These are phyloP conservation scores for Pleurotus tuber-regium DNA, from an alignment of 768 basidiomycete genomes.

Conservation along the genomic window DNA sequence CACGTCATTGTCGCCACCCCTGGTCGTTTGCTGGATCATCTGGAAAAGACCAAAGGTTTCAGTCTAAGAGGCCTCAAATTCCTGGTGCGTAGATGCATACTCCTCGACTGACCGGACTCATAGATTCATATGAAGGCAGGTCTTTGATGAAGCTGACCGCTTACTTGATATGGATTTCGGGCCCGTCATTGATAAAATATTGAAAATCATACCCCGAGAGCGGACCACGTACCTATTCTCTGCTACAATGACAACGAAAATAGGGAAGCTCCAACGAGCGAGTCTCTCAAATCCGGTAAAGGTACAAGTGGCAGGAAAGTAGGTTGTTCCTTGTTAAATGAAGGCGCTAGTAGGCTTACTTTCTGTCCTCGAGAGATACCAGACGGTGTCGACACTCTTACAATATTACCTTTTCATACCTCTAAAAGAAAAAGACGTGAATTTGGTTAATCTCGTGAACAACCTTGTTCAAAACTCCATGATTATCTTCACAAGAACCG, in stretches of 20 bases:
- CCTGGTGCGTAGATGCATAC: slow-evolving; percentile 53
- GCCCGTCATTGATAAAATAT: slow-evolving; percentile 91
- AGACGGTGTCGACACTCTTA: slow-evolving; percentile 91
- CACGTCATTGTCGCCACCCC: slow-evolving; percentile 96
- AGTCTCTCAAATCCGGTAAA: slow-evolving; percentile 91
- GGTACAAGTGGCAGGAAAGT: slow-evolving; percentile 94
- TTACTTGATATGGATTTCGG: slow-evolving; percentile 97
- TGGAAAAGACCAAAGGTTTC: slow-evolving; percentile 98
- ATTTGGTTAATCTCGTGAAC: slow-evolving; percentile 87
- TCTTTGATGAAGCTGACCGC: slow-evolving; percentile 97
- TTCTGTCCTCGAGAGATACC: slow-evolving; percentile 60
- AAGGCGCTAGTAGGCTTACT: slow-evolving; percentile 9
- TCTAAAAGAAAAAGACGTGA: slow-evolving; percentile 85
- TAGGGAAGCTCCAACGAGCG: slow-evolving; percentile 92
- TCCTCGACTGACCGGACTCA: neutral
- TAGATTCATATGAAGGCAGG: slow-evolving; percentile 43
- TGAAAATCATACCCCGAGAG: slow-evolving; percentile 92
- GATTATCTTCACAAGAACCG: slow-evolving; percentile 95
- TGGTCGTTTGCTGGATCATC: slow-evolving; percentile 87
- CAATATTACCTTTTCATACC: slow-evolving; percentile 97
- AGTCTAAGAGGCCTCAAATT: slow-evolving; percentile 83
- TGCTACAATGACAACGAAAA: slow-evolving; percentile 98
- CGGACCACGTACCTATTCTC: slow-evolving; percentile 96
- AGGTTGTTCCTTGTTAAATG: slow-evolving; percentile 23
- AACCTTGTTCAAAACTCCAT: slow-evolving; percentile 88